phyloP scores from a whole-genome alignment of 768 basidiomycete species.

The Neoboletus brunneissimus region DNA sequence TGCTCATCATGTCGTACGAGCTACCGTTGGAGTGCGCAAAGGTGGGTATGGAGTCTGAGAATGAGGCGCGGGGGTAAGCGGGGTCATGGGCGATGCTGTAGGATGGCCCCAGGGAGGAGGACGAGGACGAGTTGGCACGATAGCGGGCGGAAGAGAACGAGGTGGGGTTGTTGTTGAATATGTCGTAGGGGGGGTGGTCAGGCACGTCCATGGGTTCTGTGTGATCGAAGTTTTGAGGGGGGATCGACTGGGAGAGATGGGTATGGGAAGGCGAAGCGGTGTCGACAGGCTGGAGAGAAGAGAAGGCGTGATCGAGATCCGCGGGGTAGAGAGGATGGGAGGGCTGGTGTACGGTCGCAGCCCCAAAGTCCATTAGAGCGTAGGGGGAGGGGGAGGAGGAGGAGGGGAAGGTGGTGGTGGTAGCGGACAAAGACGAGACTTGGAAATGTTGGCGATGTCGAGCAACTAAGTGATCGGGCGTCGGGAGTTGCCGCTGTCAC shows the following conservation, averaged over 20 bases:
- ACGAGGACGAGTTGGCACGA: slow-evolving; percentile 69
- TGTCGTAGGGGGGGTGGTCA: slow-evolving; percentile 61
- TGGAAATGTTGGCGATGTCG: slow-evolving; percentile 34
- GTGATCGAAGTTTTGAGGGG: slow-evolving; percentile 46
- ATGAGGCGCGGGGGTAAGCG: slow-evolving; percentile 58
- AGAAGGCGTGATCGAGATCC: slow-evolving; percentile 59
- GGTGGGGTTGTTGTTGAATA: slow-evolving; percentile 51
- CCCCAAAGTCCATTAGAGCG: slow-evolving; percentile 47
- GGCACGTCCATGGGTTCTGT: slow-evolving; percentile 52
- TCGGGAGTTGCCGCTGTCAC: slow-evolving; percentile 51
- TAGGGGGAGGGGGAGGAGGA: slow-evolving; percentile 25
- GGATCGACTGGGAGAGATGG: slow-evolving; percentile 33
- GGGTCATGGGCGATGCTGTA: slow-evolving; percentile 54
- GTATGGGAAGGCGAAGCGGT: slow-evolving; percentile 37
- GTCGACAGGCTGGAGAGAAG: slow-evolving; percentile 43
- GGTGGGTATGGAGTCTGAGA: slow-evolving; percentile 57
- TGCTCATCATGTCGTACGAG: slow-evolving; percentile 65
- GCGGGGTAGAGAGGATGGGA: slow-evolving; percentile 44
- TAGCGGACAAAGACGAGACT: slow-evolving; percentile 37
- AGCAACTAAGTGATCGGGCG: slow-evolving; percentile 52
- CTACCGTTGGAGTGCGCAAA: slow-evolving; percentile 51
- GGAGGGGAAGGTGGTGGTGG: slow-evolving; percentile 22
- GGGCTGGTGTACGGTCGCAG: slow-evolving; percentile 35
- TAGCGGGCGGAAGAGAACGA: slow-evolving; percentile 60
- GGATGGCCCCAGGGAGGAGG: slow-evolving; percentile 59